A percentile compares a stretch with the other conserved stretches of the same genome.
These are phyloP conservation scores for Exsudoporus floridanus DNA, from an alignment of 1,284 basidiomycete species.

Conservation along the genomic window DNA sequence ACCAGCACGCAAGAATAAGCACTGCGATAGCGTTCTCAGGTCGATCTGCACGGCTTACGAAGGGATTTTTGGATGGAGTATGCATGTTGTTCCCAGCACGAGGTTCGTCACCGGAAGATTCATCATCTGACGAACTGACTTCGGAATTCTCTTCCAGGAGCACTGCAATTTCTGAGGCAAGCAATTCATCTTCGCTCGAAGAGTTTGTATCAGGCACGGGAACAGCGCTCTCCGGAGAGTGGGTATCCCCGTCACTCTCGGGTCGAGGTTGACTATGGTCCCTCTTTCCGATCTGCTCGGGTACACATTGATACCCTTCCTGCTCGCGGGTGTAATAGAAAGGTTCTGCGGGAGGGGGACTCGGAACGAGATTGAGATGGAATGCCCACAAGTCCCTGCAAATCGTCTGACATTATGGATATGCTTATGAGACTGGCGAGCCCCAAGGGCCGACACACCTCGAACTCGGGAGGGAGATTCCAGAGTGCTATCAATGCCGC, in stretches of 20 bases:
- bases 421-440: constrained; percentile 2
- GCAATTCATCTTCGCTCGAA: constrained; percentile 31
- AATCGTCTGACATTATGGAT: constrained; percentile 50
- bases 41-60: constrained; percentile 44
- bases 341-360: constrained; percentile 62
- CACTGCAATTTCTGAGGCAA: constrained; percentile 50
- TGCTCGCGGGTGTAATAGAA: constrained; percentile 45
- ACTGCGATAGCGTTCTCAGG: constrained; percentile 63
- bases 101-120: constrained; percentile 31
- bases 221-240: neutral
- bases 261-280: constrained; percentile 1
- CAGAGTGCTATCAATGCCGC: constrained; percentile 61
- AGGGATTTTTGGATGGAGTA: constrained; percentile 13
- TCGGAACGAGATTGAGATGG: constrained; percentile 63
- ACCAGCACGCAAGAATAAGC: constrained; percentile 75
- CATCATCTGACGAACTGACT: constrained; percentile 45
- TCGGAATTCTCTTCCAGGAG: constrained; percentile 57
- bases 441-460: constrained; percentile 48
- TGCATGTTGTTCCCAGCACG: constrained; percentile 10
- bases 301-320: constrained; percentile 18
- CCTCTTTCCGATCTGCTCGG: constrained; percentile 14
- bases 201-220: constrained; percentile 5
- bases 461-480: constrained; percentile 75
- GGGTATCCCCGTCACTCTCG: constrained; percentile 16
- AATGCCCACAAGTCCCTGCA: constrained; percentile 83